phyloP scores from a whole-genome alignment of 2,329 filamentous ascomycete species.

The Trichoderma sp. region DNA sequence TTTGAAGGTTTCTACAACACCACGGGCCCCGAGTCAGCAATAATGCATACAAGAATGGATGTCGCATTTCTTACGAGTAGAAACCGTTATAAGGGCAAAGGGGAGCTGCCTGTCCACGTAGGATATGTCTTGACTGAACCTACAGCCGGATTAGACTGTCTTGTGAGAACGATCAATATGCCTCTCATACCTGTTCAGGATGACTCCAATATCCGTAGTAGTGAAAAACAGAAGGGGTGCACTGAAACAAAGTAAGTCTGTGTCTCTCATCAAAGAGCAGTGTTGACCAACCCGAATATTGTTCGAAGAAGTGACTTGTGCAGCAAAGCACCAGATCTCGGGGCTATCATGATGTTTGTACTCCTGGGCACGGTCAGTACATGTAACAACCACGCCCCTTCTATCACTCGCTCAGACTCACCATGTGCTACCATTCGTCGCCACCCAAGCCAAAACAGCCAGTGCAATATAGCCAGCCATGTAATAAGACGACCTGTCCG shows the following conservation, averaged over 20 bases:
- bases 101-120: slow-evolving; percentile 46
- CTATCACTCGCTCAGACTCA: not conserved
- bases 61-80: slow-evolving; percentile 29
- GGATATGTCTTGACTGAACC: slow-evolving; percentile 47
- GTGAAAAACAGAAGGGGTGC: slow-evolving; percentile 47
- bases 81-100: slow-evolving; percentile 38
- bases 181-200: slow-evolving; percentile 40
- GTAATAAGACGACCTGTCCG: slow-evolving; percentile 36
- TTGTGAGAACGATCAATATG: not conserved
- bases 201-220: slow-evolving; percentile 43
- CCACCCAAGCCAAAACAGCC: slow-evolving; percentile 39
- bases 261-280: not conserved
- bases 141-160: slow-evolving; percentile 24
- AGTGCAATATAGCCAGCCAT: slow-evolving; percentile 43
- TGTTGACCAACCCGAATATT: slow-evolving; percentile 11
- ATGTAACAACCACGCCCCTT: not conserved
- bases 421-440: slow-evolving; percentile 41
- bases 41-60: too few species aligned
- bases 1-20: slow-evolving; percentile 41
- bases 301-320: slow-evolving; percentile 28
- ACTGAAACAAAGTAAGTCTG: slow-evolving; percentile 31
- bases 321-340: slow-evolving; percentile 41
- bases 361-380: slow-evolving; percentile 34
- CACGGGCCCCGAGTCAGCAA: not conserved
- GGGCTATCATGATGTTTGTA: slow-evolving; percentile 40